Evolutionary conservation across 352 stramenopile species (phyloP), one percentile per base, ranked within the genome.

Genomic region (Globisporangium solare): DNA sequence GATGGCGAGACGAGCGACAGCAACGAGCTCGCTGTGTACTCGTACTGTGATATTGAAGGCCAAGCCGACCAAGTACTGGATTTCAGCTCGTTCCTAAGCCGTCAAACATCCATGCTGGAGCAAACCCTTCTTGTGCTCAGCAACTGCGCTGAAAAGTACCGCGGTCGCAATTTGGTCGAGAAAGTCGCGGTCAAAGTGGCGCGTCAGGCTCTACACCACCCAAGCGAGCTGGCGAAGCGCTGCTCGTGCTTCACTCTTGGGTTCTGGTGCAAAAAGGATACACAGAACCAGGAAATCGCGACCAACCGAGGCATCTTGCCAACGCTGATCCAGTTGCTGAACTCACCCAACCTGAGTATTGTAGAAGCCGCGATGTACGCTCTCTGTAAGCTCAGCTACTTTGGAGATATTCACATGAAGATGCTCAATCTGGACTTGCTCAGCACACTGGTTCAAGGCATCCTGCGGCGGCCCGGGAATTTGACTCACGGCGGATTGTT

Each of bases 201-300:
- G 3, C 78, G 75, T 18, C 75, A 88, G 37, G 63, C 75, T 13
- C 54, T 92, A 12, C 51, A 60, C 3, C 76, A 90, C 51, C 63
- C 76, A 6, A 92, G 79, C 32, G 83, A 90, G 41, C 68, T 91
- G 6, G 80, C 86, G 3, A 80, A 86, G 47, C 66, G 80, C 4
- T 91, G 83, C 24, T 65, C 76, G 14, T 91, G 83, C 51, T 90
- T 83, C 50, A 83, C 76, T 10, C 58, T 92, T 5, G 80, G 66
- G 0, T 68, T 67, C 6, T 92, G 83, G 83, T 70, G 82, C 51
- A 85, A 88, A 31, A 67, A 74, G n/a, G 66, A 84, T 11, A 11
- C 51, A 0, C 35, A 43, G 13, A 71, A 81, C 32, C 80, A 89
- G 51, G 70, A 78, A 12, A 67, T 74, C 22, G 71, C 79, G 37